Conservation (phyloP, 805 yeast species). For the Pichia manshurica region DNA sequence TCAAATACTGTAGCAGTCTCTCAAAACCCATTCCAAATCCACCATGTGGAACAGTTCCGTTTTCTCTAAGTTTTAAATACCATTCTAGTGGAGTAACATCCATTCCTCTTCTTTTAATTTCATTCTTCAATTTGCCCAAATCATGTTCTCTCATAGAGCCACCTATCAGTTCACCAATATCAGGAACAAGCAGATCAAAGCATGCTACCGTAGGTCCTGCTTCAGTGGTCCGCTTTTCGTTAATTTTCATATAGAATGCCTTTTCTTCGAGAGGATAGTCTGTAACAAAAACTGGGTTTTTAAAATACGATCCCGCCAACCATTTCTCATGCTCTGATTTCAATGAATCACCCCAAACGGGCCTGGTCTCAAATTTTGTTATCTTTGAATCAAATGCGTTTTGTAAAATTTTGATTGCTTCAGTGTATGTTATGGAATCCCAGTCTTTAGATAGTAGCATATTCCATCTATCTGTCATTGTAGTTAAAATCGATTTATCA, state of each 20-base stretch:
- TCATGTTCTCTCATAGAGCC: constrained; percentile 88
- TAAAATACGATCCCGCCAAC: constrained; percentile 65
- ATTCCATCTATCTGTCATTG: constrained; percentile 53
- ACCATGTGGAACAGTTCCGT: constrained; percentile 90
- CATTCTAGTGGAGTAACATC: constrained; percentile 57
- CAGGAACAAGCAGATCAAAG: constrained; percentile 84
- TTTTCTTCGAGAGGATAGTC: constrained; percentile 76
- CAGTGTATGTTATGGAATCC: constrained; percentile 67
- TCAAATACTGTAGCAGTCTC: constrained; percentile 66
- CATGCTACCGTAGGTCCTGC: constrained; percentile 69
- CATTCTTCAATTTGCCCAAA: constrained; percentile 39
- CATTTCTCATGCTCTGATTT: constrained; percentile 88
- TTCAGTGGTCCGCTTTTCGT: constrained; percentile 28
- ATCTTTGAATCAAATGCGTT: constrained; percentile 27
- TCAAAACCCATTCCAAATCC: constrained; percentile 97
- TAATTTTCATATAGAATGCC: constrained; percentile 86
- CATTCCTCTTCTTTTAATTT: constrained; percentile 54
- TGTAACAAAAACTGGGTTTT: constrained; percentile 80
- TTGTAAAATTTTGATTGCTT: constrained; percentile 58
- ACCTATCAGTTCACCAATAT: constrained; percentile 89
- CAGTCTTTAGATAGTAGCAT: constrained; percentile 45
- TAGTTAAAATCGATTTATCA: constrained; percentile 32
- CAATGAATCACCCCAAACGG: constrained; percentile 67
- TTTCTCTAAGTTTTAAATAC: constrained; percentile 69
- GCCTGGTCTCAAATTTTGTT: constrained; percentile 37